Conservation (phyloP, 257 asterid species). For the Nicotiana undulata region DNA sequence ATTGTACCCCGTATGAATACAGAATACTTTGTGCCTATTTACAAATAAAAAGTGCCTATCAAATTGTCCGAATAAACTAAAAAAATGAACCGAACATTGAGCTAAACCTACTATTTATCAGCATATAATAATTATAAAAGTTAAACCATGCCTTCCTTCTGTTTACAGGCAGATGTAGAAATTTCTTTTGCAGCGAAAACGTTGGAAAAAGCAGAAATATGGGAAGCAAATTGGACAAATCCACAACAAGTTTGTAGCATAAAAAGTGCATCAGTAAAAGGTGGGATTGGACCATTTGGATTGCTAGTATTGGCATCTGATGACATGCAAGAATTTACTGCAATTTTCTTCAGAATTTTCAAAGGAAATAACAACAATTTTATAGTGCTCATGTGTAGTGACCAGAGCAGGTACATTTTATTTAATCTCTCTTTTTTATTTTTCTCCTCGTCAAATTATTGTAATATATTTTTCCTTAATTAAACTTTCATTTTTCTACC, state of each 20-base stretch:
- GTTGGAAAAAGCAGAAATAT: conserved; percentile 17
- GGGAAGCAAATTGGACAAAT: conserved; percentile 22
- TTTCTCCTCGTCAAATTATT: background rate
- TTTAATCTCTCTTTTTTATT: background rate
- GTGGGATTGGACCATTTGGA: conserved; percentile 32
- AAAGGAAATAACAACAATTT: conserved; percentile 10
- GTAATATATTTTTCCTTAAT: background rate
- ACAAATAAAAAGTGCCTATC: too few relatives aligned
- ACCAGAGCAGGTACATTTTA: conserved; percentile 23
- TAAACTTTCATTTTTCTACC: too few relatives aligned
- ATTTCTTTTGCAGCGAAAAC: conserved; percentile 10
- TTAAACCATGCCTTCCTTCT: too few relatives aligned
- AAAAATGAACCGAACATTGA: too few relatives aligned
- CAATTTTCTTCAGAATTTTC: conserved; percentile 32
- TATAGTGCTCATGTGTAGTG: conserved; percentile 38
- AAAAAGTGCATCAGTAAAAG: conserved; percentile 18
- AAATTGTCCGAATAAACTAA: too few relatives aligned
- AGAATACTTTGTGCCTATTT: too few relatives aligned
- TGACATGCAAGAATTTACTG: conserved; percentile 25
- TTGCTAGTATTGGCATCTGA: conserved; percentile 23
- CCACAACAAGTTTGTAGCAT: conserved; percentile 28
- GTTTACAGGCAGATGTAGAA: conserved; percentile 28
- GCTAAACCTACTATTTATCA: too few relatives aligned
- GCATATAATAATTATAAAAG: too few relatives aligned
- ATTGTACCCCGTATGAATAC: too few relatives aligned